These are phyloP conservation scores for Alternaria sp. DNA, from an alignment of 2,329 filamentous ascomycete genomes.

Conservation along the genomic window DNA sequence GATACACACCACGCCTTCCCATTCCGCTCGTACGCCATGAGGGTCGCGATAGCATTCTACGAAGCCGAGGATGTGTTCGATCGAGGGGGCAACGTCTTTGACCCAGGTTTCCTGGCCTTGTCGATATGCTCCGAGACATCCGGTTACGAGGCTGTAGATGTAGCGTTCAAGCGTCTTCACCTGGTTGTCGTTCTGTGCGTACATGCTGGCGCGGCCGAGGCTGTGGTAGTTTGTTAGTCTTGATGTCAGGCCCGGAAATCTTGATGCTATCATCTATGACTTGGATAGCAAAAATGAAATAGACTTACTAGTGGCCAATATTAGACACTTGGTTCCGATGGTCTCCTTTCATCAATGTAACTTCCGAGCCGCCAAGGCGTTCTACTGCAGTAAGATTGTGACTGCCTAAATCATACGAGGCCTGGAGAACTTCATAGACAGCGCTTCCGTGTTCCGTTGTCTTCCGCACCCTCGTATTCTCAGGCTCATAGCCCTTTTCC, in stretches of 20 bases:
- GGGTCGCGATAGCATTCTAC: background rate
- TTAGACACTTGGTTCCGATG: background rate
- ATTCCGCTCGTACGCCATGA: background rate
- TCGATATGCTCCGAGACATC: background rate
- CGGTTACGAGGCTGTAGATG: background rate
- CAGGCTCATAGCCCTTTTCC: accelerated
- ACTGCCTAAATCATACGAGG: background rate
- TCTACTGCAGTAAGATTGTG: accelerated
- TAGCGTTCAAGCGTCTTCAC: background rate
- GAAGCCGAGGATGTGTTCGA: background rate
- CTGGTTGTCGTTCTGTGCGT: background rate
- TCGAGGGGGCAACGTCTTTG: background rate
- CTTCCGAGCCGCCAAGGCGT: background rate
- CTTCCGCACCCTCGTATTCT: background rate
- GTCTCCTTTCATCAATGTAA: accelerated
- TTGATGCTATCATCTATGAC: background rate
- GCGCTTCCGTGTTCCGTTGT: accelerated
- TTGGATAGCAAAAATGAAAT: too few relatives aligned
- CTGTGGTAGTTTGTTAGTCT: background rate
- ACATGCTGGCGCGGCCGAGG: background rate
- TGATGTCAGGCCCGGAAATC: accelerated
- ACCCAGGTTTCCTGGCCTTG: background rate
- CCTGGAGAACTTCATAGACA: background rate
- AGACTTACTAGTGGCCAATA: background rate
- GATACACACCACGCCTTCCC: background rate